Conservation (phyloP, 1,284 basidiomycete species). For the Ganoderma lucidum region DNA sequence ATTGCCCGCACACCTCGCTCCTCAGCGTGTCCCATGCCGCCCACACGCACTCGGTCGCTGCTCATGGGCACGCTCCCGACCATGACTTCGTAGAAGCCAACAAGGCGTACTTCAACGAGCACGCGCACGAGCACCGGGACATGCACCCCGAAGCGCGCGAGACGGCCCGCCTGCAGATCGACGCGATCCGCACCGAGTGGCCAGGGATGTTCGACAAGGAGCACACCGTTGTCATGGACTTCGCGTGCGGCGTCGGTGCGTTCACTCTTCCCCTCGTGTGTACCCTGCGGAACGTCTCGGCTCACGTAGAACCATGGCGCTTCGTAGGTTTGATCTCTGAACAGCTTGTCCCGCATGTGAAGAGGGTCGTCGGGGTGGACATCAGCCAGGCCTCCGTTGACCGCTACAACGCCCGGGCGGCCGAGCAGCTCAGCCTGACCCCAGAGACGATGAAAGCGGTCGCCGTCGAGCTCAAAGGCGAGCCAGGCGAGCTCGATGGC, state of each 20-base stretch:
- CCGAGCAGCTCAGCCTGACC: constrained; percentile 53
- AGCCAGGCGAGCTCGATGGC: constrained; percentile 56
- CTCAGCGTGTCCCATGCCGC: no score
- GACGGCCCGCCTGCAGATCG: constrained; percentile 44
- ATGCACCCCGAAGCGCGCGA: constrained; percentile 37
- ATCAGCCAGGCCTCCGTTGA: constrained; percentile 71
- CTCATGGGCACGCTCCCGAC: constrained; percentile 14
- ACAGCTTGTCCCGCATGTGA: constrained; percentile 44
- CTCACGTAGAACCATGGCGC: no score
- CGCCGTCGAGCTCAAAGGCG: constrained; percentile 55
- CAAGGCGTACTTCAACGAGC: constrained; percentile 42
- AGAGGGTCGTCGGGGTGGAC: constrained; percentile 72
- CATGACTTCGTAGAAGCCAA: constrained; percentile 41
- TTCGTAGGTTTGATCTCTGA: no score
- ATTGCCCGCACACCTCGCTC: no score
- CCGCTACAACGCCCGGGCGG: constrained; percentile 61
- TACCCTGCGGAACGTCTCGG: no score
- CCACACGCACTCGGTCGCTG: background rate
- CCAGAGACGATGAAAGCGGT: constrained; percentile 68
- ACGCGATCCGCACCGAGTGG: constrained; percentile 53
- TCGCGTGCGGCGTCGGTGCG: no score
- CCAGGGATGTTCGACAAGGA: constrained; percentile 57
- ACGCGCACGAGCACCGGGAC: constrained; percentile 40
- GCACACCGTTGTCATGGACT: constrained; percentile 49
- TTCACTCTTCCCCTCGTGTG: no score